phyloP scores from a whole-genome alignment of 2,329 filamentous ascomycete species.

The Fusarium marasasianum region DNA sequence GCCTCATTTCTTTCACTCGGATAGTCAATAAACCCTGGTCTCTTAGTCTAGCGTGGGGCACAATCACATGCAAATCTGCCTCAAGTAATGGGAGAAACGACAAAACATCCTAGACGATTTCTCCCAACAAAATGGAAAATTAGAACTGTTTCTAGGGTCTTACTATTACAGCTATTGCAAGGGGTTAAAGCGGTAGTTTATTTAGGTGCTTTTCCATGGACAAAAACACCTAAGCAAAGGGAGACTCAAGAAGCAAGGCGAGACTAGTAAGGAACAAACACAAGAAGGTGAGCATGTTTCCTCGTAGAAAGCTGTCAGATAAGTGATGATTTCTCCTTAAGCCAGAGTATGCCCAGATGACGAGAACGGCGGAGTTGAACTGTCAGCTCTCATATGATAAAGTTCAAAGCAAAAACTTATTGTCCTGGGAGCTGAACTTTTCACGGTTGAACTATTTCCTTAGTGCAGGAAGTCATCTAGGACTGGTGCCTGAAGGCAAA shows the following conservation, averaged over 20 bases:
- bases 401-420: background rate
- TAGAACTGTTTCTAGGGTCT: background rate
- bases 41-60: conserved; percentile 26
- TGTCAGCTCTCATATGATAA: background rate
- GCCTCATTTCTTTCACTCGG: conserved; percentile 19
- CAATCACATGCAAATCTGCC: conserved; percentile 32
- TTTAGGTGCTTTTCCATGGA: background rate
- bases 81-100: background rate
- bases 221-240: background rate
- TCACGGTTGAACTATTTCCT: background rate
- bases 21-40: conserved; percentile 10
- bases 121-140: conserved; percentile 11
- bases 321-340: background rate
- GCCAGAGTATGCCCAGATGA: background rate
- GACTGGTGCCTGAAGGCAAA: background rate
- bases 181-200: background rate
- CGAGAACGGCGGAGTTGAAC: background rate
- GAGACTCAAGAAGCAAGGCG: background rate
- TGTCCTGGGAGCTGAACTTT: background rate
- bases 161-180: background rate
- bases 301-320: background rate
- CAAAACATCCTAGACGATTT: conserved; percentile 6
- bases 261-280: background rate
- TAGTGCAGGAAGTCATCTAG: background rate
- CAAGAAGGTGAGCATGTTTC: background rate